Evolutionary conservation across 805 yeast genomes (phyloP).

Genomic region (Wickerhamomyces chaumierensis): DNA sequence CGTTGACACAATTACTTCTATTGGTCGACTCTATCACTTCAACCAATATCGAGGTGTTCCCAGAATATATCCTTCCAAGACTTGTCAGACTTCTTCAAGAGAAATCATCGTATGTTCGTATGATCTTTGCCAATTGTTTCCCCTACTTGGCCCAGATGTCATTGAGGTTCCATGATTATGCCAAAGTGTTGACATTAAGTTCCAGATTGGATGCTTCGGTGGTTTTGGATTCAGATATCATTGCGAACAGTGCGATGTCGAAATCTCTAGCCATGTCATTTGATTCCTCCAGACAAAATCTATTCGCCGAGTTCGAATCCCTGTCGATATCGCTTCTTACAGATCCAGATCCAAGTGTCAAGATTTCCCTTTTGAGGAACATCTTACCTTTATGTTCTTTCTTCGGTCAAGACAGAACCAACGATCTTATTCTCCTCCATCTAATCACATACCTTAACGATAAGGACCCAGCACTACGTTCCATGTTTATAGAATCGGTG

Average conservation of each 20-base stretch:
- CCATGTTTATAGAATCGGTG: conserved; percentile 62
- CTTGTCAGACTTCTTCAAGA: conserved; percentile 32
- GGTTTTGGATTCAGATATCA: conserved; percentile 17
- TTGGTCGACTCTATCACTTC: conserved; percentile 59
- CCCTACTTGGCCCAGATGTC: conserved; percentile 65
- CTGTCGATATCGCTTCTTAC: conserved; percentile 57
- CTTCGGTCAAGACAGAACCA: conserved; percentile 80
- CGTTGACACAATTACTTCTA: conserved; percentile 55
- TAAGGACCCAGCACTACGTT: conserved; percentile 50
- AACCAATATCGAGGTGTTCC: conserved; percentile 63
- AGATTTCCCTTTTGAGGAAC: conserved; percentile 55
- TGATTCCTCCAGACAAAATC: conserved; percentile 29
- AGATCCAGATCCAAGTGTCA: conserved; percentile 54
- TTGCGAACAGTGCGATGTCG: conserved; percentile 27
- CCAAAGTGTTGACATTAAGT: conserved; percentile 26
- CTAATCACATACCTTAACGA: conserved; percentile 87
- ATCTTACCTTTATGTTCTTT: conserved; percentile 71
- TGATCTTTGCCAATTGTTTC: conserved; percentile 60
- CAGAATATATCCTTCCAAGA: conserved; percentile 75
- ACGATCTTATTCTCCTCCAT: conserved; percentile 82
- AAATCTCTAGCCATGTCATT: conserved; percentile 19
- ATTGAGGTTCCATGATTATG: conserved; percentile 49
- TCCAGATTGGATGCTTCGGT: conserved; percentile 25
- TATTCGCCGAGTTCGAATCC: conserved; percentile 49
- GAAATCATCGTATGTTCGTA: conserved; percentile 38